Conservation (phyloP, 2,329 filamentous ascomycete genomes). For the Laburnicola sp. region DNA sequence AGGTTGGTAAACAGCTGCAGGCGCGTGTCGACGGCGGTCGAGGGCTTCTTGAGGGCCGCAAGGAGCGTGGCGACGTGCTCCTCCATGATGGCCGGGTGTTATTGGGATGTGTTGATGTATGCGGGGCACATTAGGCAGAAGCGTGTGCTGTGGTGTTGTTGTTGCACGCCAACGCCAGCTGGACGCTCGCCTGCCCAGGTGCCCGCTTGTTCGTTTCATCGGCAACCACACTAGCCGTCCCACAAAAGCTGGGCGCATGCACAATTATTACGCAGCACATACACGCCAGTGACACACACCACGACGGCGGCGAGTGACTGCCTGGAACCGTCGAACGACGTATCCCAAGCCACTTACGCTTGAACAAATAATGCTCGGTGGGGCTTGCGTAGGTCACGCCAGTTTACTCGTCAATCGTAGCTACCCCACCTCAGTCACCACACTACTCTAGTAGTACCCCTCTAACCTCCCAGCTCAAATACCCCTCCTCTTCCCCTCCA, state of each 20-base stretch:
- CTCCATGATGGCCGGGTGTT: conserved; percentile 54
- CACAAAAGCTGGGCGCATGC: too few relatives aligned
- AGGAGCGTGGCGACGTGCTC: conserved; percentile 59
- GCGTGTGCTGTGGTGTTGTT: conserved; percentile 16
- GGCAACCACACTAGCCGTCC: conserved; percentile 7
- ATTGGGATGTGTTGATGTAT: conserved; percentile 18
- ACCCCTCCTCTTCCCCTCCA: conserved; percentile 1
- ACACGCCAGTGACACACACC: too few relatives aligned
- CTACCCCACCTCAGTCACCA: too few relatives aligned
- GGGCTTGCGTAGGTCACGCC: too few relatives aligned
- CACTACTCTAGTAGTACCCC: too few relatives aligned
- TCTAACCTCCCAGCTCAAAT: not conserved
- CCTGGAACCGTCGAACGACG: too few relatives aligned
- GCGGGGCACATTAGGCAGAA: conserved; percentile 26
- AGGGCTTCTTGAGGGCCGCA: conserved; percentile 61
- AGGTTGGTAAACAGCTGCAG: conserved; percentile 70
- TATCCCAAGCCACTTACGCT: too few relatives aligned
- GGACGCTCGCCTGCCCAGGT: not conserved
- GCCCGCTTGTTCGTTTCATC: conserved; percentile 4
- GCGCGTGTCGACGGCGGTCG: conserved; percentile 70
- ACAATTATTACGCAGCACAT: too few relatives aligned
- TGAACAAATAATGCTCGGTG: too few relatives aligned
- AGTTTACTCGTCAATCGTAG: too few relatives aligned
- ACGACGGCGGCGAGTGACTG: too few relatives aligned
- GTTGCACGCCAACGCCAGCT: conserved; percentile 5